Evolutionary conservation across 2,329 filamentous ascomycete genomes (phyloP).

Genomic region (Raffaelea albimanens): DNA sequence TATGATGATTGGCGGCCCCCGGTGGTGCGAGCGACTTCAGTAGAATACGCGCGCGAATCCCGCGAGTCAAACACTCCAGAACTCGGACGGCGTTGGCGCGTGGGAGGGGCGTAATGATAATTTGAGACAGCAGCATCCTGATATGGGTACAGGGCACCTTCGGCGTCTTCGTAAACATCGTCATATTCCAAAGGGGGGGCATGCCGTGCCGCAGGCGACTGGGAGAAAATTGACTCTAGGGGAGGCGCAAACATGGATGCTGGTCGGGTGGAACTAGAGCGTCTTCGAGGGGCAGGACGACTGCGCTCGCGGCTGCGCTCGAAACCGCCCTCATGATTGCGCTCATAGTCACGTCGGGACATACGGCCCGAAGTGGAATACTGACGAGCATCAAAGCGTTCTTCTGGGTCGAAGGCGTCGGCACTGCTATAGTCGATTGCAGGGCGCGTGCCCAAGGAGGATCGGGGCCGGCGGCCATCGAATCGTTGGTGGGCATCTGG

Average conservation of each 20-base stretch:
- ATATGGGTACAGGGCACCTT: slow-evolving; percentile 27
- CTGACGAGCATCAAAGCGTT: slow-evolving; percentile 25
- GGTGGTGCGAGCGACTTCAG: slow-evolving; percentile 24
- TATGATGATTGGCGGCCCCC: slow-evolving; percentile 31
- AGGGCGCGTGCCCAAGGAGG: slow-evolving; percentile 20
- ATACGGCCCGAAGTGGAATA: slow-evolving; percentile 31
- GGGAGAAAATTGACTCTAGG: neutral
- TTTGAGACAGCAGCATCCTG: slow-evolving; percentile 18
- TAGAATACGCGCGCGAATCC: slow-evolving; percentile 27
- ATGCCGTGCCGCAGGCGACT: neutral
- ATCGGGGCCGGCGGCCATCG: slow-evolving; percentile 27
- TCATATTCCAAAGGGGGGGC: slow-evolving; percentile 19
- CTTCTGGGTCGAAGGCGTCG: slow-evolving; percentile 32
- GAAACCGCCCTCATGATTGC: neutral
- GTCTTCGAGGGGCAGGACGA: neutral
- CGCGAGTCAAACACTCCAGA: slow-evolving; percentile 27
- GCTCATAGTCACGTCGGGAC: slow-evolving; percentile 31
- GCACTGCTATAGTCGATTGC: slow-evolving; percentile 22
- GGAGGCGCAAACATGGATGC: neutral
- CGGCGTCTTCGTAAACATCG: slow-evolving; percentile 22
- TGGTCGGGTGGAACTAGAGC: neutral
- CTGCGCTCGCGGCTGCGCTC: neutral
- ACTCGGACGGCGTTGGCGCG: slow-evolving; percentile 18
- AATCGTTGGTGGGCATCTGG: slow-evolving; percentile 15
- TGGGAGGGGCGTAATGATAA: slow-evolving; percentile 20